Evolutionary conservation across 306 rosid species (phyloP).

Genomic region (Medicago lupulina): DNA sequence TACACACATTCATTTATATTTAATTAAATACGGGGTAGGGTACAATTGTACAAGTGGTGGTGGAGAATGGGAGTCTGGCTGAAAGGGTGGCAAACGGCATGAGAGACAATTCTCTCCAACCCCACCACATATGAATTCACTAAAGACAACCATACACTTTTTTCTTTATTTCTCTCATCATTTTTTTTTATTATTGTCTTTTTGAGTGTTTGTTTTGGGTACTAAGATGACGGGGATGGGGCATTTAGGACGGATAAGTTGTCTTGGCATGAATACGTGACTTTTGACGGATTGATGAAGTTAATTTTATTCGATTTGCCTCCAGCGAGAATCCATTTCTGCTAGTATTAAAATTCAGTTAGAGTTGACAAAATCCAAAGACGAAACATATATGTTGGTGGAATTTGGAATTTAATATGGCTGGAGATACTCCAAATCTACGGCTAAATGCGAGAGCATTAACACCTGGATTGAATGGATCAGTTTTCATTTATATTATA

Average conservation of each 20-base stretch:
- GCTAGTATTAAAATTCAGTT: not conserved
- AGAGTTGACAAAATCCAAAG: not conserved
- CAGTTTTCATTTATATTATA: not conserved
- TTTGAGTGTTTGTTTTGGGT: not conserved
- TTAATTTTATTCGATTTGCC: not conserved
- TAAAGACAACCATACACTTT: constrained; percentile 45
- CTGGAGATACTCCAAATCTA: not conserved
- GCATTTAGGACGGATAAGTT: too few species aligned
- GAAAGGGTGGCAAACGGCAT: constrained; percentile 17
- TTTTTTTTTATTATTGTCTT: not conserved
- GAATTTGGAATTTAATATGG: not conserved
- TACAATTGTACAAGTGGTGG: constrained; percentile 11
- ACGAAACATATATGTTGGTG: not conserved
- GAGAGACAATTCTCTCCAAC: constrained; percentile 37
- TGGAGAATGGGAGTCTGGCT: constrained; percentile 21
- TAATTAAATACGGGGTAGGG: not conserved
- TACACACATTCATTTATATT: not conserved
- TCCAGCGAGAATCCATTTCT: not conserved
- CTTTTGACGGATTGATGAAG: not conserved
- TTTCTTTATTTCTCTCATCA: not conserved
- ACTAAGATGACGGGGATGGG: not conserved
- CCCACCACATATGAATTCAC: constrained; percentile 32
- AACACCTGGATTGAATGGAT: not conserved
- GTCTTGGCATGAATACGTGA: constrained; percentile 1
- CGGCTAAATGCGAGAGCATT: not conserved